A percentile compares a stretch with the other conserved stretches of the same genome.
Conservation (phyloP, 495 filamentous ascomycete genomes). For the Elaphomyces granulatus region DNA sequence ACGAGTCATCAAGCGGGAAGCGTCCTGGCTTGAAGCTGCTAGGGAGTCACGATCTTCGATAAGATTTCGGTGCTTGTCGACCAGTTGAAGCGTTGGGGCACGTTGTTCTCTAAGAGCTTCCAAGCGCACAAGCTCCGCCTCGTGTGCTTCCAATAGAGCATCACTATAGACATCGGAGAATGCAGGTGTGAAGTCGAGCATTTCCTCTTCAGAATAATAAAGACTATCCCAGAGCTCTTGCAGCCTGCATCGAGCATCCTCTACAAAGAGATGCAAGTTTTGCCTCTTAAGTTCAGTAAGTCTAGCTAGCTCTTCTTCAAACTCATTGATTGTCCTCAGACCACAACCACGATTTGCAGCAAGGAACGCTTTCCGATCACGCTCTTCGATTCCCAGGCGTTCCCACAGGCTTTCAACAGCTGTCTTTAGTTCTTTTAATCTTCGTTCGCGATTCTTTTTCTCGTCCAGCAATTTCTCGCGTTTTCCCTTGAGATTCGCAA, state of each 20-base stretch:
- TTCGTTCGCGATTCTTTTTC: slow-evolving; percentile 73
- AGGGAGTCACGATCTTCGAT: slow-evolving; percentile 81
- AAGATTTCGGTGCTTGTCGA: slow-evolving; percentile 72
- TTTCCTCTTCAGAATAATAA: slow-evolving; percentile 94
- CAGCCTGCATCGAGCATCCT: slow-evolving; percentile 77
- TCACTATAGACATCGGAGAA: slow-evolving; percentile 75
- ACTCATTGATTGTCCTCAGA: slow-evolving; percentile 79
- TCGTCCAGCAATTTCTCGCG: slow-evolving; percentile 85
- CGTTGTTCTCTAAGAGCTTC: slow-evolving; percentile 79
- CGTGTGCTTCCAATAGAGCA: slow-evolving; percentile 76
- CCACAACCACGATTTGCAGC: slow-evolving; percentile 61
- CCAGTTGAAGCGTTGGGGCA: slow-evolving; percentile 61
- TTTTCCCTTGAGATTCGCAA: slow-evolving; percentile 53
- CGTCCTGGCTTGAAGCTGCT: slow-evolving; percentile 77
- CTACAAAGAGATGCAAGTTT: slow-evolving; percentile 88
- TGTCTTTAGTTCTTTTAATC: slow-evolving; percentile 56
- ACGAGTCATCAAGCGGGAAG: slow-evolving; percentile 77
- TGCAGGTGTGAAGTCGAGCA: slow-evolving; percentile 90
- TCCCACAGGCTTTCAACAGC: slow-evolving; percentile 79
- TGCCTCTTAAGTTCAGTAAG: slow-evolving; percentile 88
- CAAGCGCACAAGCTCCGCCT: slow-evolving; percentile 71
- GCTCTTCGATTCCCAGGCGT: slow-evolving; percentile 66
- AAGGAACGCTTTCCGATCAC: slow-evolving; percentile 71
- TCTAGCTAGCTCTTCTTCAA: slow-evolving; percentile 72
- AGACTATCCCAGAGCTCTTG: slow-evolving; percentile 90